A percentile compares a stretch with the other conserved stretches of the same genome.
Evolutionary conservation across 495 filamentous ascomycete species (phyloP).

Genomic region (Aspergillus olivimuriae): DNA sequence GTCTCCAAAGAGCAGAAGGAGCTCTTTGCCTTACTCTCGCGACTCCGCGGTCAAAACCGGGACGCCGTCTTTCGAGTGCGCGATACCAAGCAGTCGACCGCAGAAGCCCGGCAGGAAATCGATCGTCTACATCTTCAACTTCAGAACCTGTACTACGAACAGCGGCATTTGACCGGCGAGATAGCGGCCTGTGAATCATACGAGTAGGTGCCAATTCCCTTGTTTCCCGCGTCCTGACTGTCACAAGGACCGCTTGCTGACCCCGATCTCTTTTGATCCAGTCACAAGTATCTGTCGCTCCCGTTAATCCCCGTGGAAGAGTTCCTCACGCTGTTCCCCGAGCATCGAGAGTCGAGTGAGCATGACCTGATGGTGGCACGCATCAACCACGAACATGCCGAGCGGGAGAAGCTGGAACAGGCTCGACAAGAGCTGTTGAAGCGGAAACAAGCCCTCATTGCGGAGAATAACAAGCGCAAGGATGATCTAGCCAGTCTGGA

Average conservation of each 20-base stretch:
- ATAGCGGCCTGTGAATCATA: conserved; percentile 88
- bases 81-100: conserved; percentile 79
- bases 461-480: conserved; percentile 91
- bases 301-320: conserved; percentile 79
- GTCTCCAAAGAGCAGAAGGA: conserved; percentile 73
- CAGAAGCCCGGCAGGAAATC: conserved; percentile 82
- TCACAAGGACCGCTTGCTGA: no score
- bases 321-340: conserved; percentile 72
- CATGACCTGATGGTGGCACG: conserved; percentile 83
- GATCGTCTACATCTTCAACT: conserved; percentile 86
- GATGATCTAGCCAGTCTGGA: conserved; percentile 87
- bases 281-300: conserved; percentile 80
- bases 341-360: conserved; percentile 61
- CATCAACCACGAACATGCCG: conserved; percentile 82
- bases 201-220: conserved; percentile 55
- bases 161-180: conserved; percentile 81
- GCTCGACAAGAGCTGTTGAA: conserved; percentile 79
- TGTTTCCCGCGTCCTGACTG: background rate
- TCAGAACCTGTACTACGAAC: conserved; percentile 96
- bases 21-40: conserved; percentile 70
- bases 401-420: conserved; percentile 81
- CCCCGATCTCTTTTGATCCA: conserved; percentile 27
- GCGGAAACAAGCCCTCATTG: conserved; percentile 84
- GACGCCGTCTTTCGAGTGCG: conserved; percentile 72
- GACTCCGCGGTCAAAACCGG: conserved; percentile 77